Evolutionary conservation across 805 yeast species (phyloP), one percentile per base, ranked within the genome.

Genomic region (Jamesozyma rosinii): DNA sequence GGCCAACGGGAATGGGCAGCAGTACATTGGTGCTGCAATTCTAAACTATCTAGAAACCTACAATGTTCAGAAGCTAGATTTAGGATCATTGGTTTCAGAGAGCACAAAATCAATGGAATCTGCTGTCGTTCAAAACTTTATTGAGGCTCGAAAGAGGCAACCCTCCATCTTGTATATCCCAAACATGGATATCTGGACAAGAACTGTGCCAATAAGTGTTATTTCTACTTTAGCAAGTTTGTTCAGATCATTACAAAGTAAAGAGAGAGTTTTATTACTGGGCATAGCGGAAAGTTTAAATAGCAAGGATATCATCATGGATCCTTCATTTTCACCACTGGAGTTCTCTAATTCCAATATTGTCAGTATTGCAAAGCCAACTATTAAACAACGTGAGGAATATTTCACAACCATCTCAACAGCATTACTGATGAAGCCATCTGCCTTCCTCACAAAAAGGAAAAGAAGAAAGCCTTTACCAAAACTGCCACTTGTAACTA

Each of bases 111-210:
- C 95, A 0, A 80, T 90, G 1, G 98, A 92, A 59, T 82, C 86
- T 55, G 74, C 83, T 1, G 72, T 88, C 18, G 84, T 90, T 24
- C 95, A 86, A 57, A 72, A 83, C 34, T 81, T 92, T 54, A 70
- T 83, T 19, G 98, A 92, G 63, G 92, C 95, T 5, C 76, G 84
- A 49, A 76, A 95, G 56, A 94, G 90, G 49, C 83, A 83, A 46
- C 98, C 97, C 0, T 76, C 95, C 8, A 81, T 92, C 14, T 66
- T 92, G 2, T 83, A 76, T 58, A 76, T 92, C 40, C 96, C 97
- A 3, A 83, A 83, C 55, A 66, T 87, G 41, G 87, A 87, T 45
- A 74, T 79, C 9, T 87, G 95, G 88, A 68, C 72, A 43, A 70
- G 66, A 10, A 79, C 85, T 3, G 73, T 85, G 32, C 76, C 87